Percentiles rank a stretch among this genome's conserved stretches.
phyloP scores from a whole-genome alignment of 129 eudicot species.

The Flaveria ramosissima region DNA sequence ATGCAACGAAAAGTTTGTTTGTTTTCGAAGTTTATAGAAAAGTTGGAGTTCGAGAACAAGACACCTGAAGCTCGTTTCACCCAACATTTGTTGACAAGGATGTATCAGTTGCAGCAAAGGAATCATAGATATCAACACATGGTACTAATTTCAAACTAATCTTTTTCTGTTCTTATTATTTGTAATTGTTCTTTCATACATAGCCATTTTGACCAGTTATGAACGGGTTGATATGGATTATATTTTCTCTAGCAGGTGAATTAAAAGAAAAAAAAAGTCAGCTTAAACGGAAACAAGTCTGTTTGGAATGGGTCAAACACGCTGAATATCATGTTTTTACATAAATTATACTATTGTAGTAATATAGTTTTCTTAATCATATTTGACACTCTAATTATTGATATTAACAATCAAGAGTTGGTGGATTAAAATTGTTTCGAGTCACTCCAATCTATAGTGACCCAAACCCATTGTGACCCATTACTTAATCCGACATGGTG shows the following conservation, averaged over 20 bases:
- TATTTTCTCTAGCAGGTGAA: not conserved
- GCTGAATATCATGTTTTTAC: not conserved
- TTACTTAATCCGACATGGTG: not conserved
- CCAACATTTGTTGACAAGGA: slow-evolving; percentile 42
- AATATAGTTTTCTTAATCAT: not conserved
- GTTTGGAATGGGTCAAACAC: not conserved
- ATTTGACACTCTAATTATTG: not conserved
- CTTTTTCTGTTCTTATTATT: not conserved
- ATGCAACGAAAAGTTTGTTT: slow-evolving; percentile 48
- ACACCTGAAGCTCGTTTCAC: slow-evolving; percentile 63
- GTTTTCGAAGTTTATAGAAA: slow-evolving; percentile 39
- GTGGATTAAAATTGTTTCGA: not conserved
- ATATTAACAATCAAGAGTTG: not conserved
- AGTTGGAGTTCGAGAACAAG: slow-evolving; percentile 36
- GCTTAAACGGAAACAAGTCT: not conserved
- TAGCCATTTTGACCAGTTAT: not conserved
- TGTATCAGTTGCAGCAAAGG: slow-evolving; percentile 46
- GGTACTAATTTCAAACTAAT: slow-evolving; percentile 39
- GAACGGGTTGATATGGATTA: not conserved
- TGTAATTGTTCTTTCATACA: not conserved
- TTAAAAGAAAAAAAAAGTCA: not conserved
- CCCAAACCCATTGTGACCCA: not conserved
- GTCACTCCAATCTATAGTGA: not conserved
- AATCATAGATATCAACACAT: slow-evolving; percentile 60
- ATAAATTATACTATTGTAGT: not conserved